Conservation (phyloP, 176 grass and related monocot genomes). For the Avena insularis region DNA sequence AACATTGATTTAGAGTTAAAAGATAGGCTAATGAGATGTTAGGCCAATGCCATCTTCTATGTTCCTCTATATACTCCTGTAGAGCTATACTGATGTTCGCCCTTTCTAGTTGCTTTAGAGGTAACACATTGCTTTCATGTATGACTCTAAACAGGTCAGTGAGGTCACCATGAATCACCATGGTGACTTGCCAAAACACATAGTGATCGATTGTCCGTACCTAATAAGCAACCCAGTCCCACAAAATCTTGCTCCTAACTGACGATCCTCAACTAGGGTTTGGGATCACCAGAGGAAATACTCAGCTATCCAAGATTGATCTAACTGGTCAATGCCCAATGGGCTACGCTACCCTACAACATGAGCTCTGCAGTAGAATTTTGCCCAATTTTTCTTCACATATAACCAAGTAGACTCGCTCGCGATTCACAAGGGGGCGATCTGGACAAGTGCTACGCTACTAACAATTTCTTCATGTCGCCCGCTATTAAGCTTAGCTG, state of each 20-base stretch:
- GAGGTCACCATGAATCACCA: slow-evolving; percentile 4
- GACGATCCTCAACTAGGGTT: slow-evolving; percentile 8
- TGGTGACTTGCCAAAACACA: slow-evolving; percentile 15
- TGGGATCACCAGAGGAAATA: neutral
- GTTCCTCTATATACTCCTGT: neutral
- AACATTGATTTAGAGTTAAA: slow-evolving; percentile 7
- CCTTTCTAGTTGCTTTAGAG: slow-evolving; percentile 5
- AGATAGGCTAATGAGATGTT: neutral
- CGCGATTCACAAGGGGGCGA: neutral
- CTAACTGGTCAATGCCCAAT: neutral
- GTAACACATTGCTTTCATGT: neutral
- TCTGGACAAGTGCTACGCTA: neutral
- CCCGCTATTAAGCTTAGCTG: slow-evolving; percentile 2
- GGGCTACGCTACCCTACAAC: neutral
- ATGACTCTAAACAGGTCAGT: neutral
- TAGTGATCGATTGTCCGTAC: neutral
- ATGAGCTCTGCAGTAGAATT: neutral
- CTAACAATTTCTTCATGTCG: neutral
- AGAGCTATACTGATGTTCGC: neutral
- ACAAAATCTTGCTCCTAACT: neutral
- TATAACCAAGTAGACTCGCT: neutral
- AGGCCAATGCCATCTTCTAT: neutral
- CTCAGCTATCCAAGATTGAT: neutral
- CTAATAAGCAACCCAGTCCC: neutral
- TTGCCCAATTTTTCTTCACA: neutral